These are phyloP conservation scores for Globisporangium cystogenes DNA, from an alignment of 352 stramenopile species.

Conservation along the genomic window DNA sequence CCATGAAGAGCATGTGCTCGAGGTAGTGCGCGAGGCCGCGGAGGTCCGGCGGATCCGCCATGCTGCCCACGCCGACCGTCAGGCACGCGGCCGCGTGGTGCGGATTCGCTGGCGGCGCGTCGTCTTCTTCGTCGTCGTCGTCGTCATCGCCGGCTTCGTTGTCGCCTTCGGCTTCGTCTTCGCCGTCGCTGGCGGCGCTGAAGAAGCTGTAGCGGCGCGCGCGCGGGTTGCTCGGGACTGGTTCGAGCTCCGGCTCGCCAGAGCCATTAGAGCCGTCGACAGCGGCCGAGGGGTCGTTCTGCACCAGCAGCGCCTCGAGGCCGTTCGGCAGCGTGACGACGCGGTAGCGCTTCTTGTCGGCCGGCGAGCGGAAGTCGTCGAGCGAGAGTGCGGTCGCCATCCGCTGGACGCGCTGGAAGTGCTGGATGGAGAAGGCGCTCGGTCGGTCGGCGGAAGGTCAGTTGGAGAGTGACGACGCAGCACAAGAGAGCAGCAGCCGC, in stretches of 20 bases:
- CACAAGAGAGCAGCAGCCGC: too few species aligned
- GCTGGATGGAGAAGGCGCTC: background rate
- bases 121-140: constrained; percentile 8
- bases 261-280: background rate
- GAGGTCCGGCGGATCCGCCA: constrained; percentile 47
- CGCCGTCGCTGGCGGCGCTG: constrained; percentile 6
- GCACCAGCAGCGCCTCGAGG: constrained; percentile 56
- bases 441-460: background rate
- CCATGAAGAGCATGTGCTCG: constrained; percentile 94
- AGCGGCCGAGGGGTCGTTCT: constrained; percentile 20
- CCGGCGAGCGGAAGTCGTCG: constrained; percentile 44
- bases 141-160: constrained; percentile 13
- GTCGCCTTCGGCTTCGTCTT: constrained; percentile 11
- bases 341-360: constrained; percentile 70
- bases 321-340: constrained; percentile 62
- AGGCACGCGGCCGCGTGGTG: constrained; percentile 44
- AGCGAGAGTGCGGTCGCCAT: constrained; percentile 22
- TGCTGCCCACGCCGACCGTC: constrained; percentile 50
- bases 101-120: constrained; percentile 9
- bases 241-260: constrained; percentile 1
- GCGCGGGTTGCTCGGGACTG: background rate
- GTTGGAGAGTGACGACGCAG: background rate
- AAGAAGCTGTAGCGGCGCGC: constrained; percentile 14
- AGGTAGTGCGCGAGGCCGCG: constrained; percentile 79
- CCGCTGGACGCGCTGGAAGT: too few species aligned